Base-by-base conservation (phyloP, 345 rosid species). In the Trapa bicornis region DNA sequence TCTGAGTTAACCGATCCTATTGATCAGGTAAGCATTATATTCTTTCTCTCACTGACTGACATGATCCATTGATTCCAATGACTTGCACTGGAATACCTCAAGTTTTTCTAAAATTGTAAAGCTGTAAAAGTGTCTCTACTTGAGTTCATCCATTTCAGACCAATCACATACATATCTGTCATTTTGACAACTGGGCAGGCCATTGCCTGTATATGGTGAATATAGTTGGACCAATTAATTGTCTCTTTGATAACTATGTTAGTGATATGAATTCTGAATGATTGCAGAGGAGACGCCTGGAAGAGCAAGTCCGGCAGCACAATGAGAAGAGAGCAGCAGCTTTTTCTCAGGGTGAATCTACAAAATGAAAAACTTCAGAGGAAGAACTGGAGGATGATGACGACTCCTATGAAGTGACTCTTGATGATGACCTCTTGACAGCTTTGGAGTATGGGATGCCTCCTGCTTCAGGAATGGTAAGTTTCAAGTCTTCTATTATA, bases 371-470 rank as follows among this genome's bases (percentile, higher is more conserved):
- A 37, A 81, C 76, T 66, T 81, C 56, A 58, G 43, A 41, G 43
- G 43, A 8, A 22, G 29, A 22, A 22, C 29, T 22, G 43, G 43
- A 41, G 43, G 43, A 41, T 41, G 43, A 41, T 41, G 43, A 41
- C 45, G 84, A 82, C 39, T 77, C 89, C 9, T 90, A 94, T 22
- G 88, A 87, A 77, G 97, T 94, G 77, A 87, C 91, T 62, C 84
- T 94, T 16, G 97, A 94, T 45, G 96, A 90, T n/a, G 99, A 90
- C 87, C 90, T 94, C 74, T 78, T 94, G 70, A 88, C 92, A 32
- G 95, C 97, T 70, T 72, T 94, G 75, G 97, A 94, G 77, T 94
- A 91, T 36, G 97, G 99, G 79, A 90, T 94, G 97, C 96, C 97
- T 66, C 99, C 97, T 0, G 99, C 97, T 71, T 91, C 96, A 7